These are phyloP conservation scores for Verticillium tricorpus DNA, from an alignment of 2,329 filamentous ascomycete species.

Conservation along the genomic window DNA sequence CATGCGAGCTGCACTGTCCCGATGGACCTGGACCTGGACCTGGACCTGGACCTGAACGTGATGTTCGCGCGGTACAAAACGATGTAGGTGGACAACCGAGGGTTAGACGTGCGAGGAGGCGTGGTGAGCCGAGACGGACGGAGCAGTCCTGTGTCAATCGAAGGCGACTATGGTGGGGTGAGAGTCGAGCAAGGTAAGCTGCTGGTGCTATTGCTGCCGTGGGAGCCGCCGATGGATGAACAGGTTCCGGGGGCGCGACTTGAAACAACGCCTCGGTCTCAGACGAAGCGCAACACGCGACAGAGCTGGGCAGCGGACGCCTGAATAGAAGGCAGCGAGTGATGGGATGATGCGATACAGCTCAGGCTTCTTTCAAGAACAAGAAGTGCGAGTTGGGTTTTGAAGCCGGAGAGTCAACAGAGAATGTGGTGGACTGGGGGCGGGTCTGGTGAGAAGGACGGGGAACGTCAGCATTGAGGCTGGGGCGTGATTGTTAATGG, in stretches of 20 bases:
- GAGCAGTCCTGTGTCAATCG: not conserved
- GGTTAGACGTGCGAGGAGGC: not conserved
- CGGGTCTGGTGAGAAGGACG: no score
- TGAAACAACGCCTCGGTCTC: not conserved
- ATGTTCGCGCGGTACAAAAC: not conserved
- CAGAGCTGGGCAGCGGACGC: not conserved
- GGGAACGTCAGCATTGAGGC: not conserved
- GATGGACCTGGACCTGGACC: not conserved
- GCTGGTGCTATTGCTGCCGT: not conserved
- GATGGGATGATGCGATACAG: not conserved
- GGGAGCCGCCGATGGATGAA: not conserved
- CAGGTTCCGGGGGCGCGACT: not conserved
- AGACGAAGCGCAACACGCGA: not conserved
- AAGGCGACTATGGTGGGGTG: not conserved
- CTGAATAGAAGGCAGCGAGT: not conserved
- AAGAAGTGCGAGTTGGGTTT: not conserved
- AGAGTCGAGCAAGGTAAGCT: not conserved
- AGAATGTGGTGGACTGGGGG: no score
- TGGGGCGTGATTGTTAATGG: not conserved
- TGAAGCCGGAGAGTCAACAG: not conserved
- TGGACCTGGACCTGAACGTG: not conserved
- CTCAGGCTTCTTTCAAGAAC: no score
- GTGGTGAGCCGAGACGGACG: not conserved
- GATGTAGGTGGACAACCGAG: not conserved
- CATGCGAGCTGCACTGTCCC: not conserved